phyloP scores from a whole-genome alignment of 352 stramenopile species.

The Globisporangium parvum region DNA sequence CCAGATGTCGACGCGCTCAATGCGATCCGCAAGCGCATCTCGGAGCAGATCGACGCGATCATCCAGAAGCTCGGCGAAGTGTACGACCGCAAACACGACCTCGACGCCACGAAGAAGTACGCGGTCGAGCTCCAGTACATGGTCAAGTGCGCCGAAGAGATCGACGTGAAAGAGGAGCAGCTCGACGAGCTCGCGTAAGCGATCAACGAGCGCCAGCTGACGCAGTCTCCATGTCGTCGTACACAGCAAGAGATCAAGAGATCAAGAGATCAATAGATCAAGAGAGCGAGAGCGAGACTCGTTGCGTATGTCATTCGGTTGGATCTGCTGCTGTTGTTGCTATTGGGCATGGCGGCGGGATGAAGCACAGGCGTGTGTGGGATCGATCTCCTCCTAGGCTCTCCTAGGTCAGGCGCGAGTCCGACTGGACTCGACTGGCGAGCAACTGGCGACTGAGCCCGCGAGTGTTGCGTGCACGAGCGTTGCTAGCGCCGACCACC shows the following conservation, averaged over 20 bases:
- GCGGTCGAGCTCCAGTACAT: slow-evolving; percentile 84
- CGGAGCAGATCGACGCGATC: slow-evolving; percentile 61
- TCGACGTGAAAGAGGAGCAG: slow-evolving; percentile 68
- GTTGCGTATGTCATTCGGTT: too few species aligned
- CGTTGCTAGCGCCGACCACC: slow-evolving; percentile 52
- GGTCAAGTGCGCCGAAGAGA: slow-evolving; percentile 81
- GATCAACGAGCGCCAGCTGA: too few species aligned
- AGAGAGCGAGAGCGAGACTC: neutral
- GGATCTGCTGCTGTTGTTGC: too few species aligned
- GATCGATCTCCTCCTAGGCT: too few species aligned
- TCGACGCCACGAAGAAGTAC: slow-evolving; percentile 65
- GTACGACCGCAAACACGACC: slow-evolving; percentile 69
- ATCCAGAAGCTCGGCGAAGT: slow-evolving; percentile 68
- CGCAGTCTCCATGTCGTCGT: too few species aligned
- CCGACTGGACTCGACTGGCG: too few species aligned
- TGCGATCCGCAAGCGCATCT: slow-evolving; percentile 52
- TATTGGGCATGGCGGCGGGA: too few species aligned
- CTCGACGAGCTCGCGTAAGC: slow-evolving; percentile 30
- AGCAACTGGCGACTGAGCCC: too few species aligned
- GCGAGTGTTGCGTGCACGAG: too few species aligned
- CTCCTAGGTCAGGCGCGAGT: too few species aligned
- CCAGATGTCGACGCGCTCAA: slow-evolving; percentile 39
- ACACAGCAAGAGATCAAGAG: neutral
- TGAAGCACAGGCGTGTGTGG: too few species aligned
- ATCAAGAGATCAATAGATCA: too few species aligned